phyloP scores from a whole-genome alignment of 1,284 basidiomycete genomes.

The Naganishia liquefaciens region DNA sequence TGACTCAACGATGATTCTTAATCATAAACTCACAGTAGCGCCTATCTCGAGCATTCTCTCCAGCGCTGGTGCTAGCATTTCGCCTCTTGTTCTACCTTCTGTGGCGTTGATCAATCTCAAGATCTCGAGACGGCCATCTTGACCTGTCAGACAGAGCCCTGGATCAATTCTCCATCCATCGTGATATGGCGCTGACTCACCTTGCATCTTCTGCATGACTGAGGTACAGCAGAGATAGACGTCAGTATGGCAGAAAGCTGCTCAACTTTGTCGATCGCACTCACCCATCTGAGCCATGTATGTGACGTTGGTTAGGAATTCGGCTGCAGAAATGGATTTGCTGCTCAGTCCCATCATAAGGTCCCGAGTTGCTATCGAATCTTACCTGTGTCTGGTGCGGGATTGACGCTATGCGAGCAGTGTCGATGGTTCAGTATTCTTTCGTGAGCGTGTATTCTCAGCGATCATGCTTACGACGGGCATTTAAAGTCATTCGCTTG shows the following conservation, averaged over 20 bases:
- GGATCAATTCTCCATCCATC: not conserved
- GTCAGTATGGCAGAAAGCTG: not conserved
- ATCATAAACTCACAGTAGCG: slow-evolving; percentile 3
- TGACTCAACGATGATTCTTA: not conserved
- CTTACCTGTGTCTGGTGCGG: not conserved
- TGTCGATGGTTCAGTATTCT: not conserved
- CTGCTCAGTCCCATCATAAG: no score
- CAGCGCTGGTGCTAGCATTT: slow-evolving; percentile 13
- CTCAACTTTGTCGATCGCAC: not conserved
- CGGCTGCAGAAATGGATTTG: not conserved
- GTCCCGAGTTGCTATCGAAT: no score
- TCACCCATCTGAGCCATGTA: slow-evolving; percentile 22
- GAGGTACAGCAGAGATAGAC: not conserved
- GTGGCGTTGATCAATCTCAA: slow-evolving; percentile 14
- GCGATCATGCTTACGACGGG: not conserved
- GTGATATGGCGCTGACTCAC: not conserved
- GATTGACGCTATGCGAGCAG: not conserved
- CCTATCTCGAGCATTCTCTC: slow-evolving; percentile 26
- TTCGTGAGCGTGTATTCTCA: not conserved
- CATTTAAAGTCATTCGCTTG: not conserved
- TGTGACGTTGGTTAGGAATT: slow-evolving; percentile 15
- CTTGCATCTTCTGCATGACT: slow-evolving; percentile 28
- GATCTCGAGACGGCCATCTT: slow-evolving; percentile 25
- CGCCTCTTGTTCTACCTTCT: slow-evolving; percentile 1
- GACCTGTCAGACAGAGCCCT: slow-evolving; percentile 1